Base-by-base conservation (phyloP, 2,329 filamentous ascomycete species). In the Botrytis aclada region DNA sequence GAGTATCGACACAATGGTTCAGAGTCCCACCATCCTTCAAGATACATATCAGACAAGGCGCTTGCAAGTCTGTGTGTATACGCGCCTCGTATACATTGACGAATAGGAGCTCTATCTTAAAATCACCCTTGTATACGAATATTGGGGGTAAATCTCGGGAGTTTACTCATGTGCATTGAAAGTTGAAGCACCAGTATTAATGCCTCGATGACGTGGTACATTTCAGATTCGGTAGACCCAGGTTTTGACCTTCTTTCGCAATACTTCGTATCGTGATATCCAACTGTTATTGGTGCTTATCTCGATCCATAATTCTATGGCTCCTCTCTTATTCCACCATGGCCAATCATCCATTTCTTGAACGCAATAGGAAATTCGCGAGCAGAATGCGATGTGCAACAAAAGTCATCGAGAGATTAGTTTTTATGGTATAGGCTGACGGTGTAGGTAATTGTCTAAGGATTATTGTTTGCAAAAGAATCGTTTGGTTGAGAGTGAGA, bases 321-420 rank as follows among this genome's bases (percentile, higher is more conserved):
- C 39, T 43, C 39, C 14, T 63, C 39, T 20, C 39, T 29, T 10
- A 63, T 20, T 16, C 10, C 61, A 18, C 10, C 41, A 34, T 16
- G 47, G 12, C 43, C 63, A 25, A 51, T n/a, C 43, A 37, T 66
- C 7, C 32, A 4, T 8, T 45, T 2, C 22, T n/a, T 20, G 32
- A 47, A 47, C 43, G 32, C 43, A 66, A 66, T 51, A 66, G 63
- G 63, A 66, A 66, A 66, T 66, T n/a, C 43, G 25, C 63, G 63
- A 51, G 45, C 32, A 37, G 32, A 51, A 37, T 51, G 63, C 63
- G 63, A 66, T 39, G 63, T 51, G 63, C 63, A 66, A 51, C 63
- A 66, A 37, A 51, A n/a, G 14, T 20, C 18, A 62, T 61, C 32
- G 18, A 34, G 56, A 29, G 14, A 18, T 16, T 25, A 6, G 32